Base-by-base conservation (phyloP, 192 early-diverging fungal genomes). In the Coemansia sp. region DNA sequence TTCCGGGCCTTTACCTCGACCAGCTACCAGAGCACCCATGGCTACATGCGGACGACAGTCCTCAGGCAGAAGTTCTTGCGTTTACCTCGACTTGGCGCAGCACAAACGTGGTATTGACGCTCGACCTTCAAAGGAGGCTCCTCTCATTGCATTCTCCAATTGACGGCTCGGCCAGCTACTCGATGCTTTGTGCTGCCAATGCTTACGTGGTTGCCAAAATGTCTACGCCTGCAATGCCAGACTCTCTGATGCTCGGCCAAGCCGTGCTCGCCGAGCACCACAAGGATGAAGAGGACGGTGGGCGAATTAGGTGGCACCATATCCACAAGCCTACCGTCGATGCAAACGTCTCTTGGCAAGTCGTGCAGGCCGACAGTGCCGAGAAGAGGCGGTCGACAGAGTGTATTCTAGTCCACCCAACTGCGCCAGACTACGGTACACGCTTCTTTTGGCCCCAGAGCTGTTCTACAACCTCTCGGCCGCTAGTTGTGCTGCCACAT, bases 401-500 rank as follows among this genome's bases (percentile, higher is more conserved):
- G 60, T 68, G 73, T 49, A 79, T 83, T 15, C 70, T 83, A 61
- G 70, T 79, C 11, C 64, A 73, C 39, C 81, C 81, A 4, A 53
- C 60, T 1, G n/a, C 44, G 60, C 78, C 71, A 11, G 39, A 27
- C 6, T 22, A 38, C 40, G 20, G 31, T 3, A 76, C 79, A 12
- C 64, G 62, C 11, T 73, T 72, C 47, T 81, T 78, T 52, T 81
- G 78, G 82, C 46, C 60, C 8, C 47, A 65, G 57, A 65, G 18
- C 29, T 31, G 34, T 6, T 20, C 62, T 33, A 38, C 69, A 10
- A 46, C 43, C 15, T 55, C 67, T 27, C 78, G 78, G 8, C 91
- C 90, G 15, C 81, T 93, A 63, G 80, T 94, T 1, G 86, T 92
- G n/a, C 72, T 86, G 62, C 92, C 94, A 1, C 94, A 95, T 72